Evolutionary conservation across 164 flowering plant genomes (phyloP).

Genomic region (Magnolia officinalis): DNA sequence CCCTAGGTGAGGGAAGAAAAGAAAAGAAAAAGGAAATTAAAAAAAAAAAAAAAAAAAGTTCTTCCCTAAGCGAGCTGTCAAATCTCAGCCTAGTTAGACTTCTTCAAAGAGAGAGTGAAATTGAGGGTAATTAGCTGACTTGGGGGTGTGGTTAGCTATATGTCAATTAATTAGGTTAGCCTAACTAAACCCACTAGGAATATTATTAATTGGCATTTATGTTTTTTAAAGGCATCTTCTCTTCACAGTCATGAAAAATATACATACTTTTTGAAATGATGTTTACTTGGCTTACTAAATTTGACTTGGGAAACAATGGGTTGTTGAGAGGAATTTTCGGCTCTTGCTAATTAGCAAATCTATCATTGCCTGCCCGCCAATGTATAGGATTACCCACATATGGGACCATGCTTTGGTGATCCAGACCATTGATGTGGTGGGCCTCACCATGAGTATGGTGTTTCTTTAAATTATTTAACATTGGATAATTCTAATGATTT

Average conservation of each 20-base stretch:
- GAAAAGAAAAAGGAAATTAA: no score
- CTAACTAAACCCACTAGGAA: conserved; percentile 1
- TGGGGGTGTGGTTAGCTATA: not conserved
- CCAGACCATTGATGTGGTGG: not conserved
- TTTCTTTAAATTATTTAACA: no score
- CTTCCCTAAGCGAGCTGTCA: not conserved
- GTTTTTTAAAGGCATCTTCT: not conserved
- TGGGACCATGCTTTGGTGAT: not conserved
- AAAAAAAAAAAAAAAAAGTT: no score
- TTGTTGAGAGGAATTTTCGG: not conserved
- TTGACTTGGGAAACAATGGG: not conserved
- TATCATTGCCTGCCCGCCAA: not conserved
- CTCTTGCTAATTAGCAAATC: not conserved
- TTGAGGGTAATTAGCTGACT: not conserved
- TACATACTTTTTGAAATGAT: not conserved
- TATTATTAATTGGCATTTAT: not conserved
- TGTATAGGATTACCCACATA: not conserved
- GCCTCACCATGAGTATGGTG: not conserved
- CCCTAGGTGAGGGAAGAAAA: no score
- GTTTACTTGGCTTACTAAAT: not conserved
- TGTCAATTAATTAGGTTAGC: conserved; percentile 5
- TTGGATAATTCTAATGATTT: no score
- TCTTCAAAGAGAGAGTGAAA: not conserved
- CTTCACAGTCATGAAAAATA: not conserved
- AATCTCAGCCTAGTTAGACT: not conserved